A percentile compares a stretch with the other conserved stretches of the same genome.
phyloP scores from a whole-genome alignment of 2,329 filamentous ascomycete genomes.

The Alternaria atra region DNA sequence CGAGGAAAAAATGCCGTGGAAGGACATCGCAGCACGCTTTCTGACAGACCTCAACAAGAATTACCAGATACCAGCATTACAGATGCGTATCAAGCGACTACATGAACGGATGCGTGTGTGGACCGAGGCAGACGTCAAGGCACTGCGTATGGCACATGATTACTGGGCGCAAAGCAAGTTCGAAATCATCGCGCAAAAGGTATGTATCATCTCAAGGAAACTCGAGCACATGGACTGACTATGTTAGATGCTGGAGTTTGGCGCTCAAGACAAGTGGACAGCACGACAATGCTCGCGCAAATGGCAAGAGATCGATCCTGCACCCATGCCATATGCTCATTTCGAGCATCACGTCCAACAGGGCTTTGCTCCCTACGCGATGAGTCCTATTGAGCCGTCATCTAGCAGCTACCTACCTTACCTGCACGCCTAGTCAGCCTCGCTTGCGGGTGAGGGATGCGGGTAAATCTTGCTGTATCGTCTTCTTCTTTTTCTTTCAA shows the following conservation, averaged over 20 bases:
- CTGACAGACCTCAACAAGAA: slow-evolving; percentile 58
- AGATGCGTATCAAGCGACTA: slow-evolving; percentile 64
- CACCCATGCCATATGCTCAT: slow-evolving; percentile 44
- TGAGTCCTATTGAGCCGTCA: slow-evolving; percentile 48
- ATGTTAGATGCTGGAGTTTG: slow-evolving; percentile 61
- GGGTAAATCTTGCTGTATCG: neutral
- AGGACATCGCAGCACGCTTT: slow-evolving; percentile 63
- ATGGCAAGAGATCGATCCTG: slow-evolving; percentile 58
- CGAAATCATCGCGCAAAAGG: slow-evolving; percentile 63
- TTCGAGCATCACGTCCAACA: slow-evolving; percentile 45
- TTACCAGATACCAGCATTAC: slow-evolving; percentile 62
- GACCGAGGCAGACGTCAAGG: slow-evolving; percentile 61
- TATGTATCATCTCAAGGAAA: slow-evolving; percentile 24
- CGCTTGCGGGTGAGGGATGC: neutral
- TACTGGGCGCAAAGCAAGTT: slow-evolving; percentile 64
- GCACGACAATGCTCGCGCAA: slow-evolving; percentile 60
- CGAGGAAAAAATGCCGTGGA: slow-evolving; percentile 63
- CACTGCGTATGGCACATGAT: slow-evolving; percentile 60
- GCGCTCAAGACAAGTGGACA: slow-evolving; percentile 61
- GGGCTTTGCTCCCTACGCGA: slow-evolving; percentile 46
- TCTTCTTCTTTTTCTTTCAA: neutral
- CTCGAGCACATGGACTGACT: slow-evolving; percentile 14
- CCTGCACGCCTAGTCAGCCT: slow-evolving; percentile 33
- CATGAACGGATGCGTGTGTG: slow-evolving; percentile 61
- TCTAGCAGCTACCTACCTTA: slow-evolving; percentile 40